phyloP scores from a whole-genome alignment of 1,284 basidiomycete species.

The Cryptococcus jaspeensis region DNA sequence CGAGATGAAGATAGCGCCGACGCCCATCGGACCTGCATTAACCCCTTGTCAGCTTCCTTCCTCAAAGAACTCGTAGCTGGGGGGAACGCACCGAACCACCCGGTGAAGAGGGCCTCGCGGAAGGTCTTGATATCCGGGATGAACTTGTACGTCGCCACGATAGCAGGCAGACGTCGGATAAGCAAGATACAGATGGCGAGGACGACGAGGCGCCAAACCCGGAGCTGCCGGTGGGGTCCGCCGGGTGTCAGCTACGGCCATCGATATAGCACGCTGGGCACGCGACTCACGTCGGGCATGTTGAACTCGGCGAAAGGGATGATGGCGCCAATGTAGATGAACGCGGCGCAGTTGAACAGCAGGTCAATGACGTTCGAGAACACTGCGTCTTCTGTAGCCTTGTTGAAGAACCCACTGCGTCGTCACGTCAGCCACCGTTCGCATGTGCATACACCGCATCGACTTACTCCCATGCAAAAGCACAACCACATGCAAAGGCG shows the following conservation, averaged over 20 bases:
- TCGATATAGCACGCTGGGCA: too few species aligned
- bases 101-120: slow-evolving; percentile 72
- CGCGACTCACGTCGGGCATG: slow-evolving; percentile 54
- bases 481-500: slow-evolving; percentile 91
- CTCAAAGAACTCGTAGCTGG: neutral
- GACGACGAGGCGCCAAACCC: slow-evolving; percentile 77
- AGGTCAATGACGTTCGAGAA: slow-evolving; percentile 94
- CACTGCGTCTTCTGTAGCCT: slow-evolving; percentile 89
- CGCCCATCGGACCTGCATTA: slow-evolving; percentile 65
- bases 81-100: slow-evolving; percentile 72
- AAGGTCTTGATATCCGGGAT: slow-evolving; percentile 93
- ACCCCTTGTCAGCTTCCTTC: neutral
- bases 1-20: slow-evolving; percentile 85
- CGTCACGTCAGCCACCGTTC: neutral
- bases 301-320: slow-evolving; percentile 84
- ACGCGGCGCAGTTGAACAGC: slow-evolving; percentile 81
- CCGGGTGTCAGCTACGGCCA: too few species aligned
- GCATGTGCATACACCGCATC: too few species aligned
- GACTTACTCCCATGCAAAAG: slow-evolving; percentile 88
- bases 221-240: slow-evolving; percentile 51
- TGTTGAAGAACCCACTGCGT: slow-evolving; percentile 80
- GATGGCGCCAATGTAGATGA: slow-evolving; percentile 91
- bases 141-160: slow-evolving; percentile 78
- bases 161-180: slow-evolving; percentile 76
- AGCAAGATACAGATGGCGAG: slow-evolving; percentile 75